Percentiles rank a stretch among this genome's conserved stretches.
phyloP scores from a whole-genome alignment of 495 filamentous ascomycete species.

The Amorphotheca resinae region DNA sequence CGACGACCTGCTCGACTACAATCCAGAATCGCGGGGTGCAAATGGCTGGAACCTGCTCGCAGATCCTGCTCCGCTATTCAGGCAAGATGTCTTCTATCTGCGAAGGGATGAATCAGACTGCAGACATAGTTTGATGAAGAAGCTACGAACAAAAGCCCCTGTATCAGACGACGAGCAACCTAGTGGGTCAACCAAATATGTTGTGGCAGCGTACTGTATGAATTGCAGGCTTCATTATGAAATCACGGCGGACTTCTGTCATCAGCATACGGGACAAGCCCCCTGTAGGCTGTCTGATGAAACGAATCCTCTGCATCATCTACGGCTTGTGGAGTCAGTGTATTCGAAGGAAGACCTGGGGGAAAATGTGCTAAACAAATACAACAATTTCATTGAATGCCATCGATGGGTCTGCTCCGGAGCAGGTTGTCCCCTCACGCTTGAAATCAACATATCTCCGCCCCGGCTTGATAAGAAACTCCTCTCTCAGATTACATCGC shows the following conservation, averaged over 20 bases:
- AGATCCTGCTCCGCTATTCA: slow-evolving; percentile 13
- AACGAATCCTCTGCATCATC: slow-evolving; percentile 18
- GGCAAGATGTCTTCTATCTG: not conserved
- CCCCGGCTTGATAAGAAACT: slow-evolving; percentile 10
- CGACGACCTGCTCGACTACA: slow-evolving; percentile 20
- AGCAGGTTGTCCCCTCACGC: slow-evolving; percentile 8
- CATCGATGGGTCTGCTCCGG: slow-evolving; percentile 17
- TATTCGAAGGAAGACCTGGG: slow-evolving; percentile 3
- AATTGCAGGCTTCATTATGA: slow-evolving; percentile 16
- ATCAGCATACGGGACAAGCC: not conserved
- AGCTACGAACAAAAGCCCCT: slow-evolving; percentile 11
- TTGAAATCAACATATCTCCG: slow-evolving; percentile 16
- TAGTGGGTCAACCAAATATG: slow-evolving; percentile 4
- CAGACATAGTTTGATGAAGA: slow-evolving; percentile 17
- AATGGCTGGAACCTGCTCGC: slow-evolving; percentile 16
- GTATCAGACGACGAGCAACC: slow-evolving; percentile 7
- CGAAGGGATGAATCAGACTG: slow-evolving; percentile 13
- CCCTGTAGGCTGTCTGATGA: slow-evolving; percentile 13
- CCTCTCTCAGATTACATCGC: slow-evolving; percentile 6
- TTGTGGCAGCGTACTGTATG: slow-evolving; percentile 15
- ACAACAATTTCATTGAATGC: slow-evolving; percentile 9
- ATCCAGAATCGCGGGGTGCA: slow-evolving; percentile 4
- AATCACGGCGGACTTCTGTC: slow-evolving; percentile 13
- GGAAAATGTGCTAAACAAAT: slow-evolving; percentile 5
- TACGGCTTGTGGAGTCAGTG: slow-evolving; percentile 3